phyloP scores from a whole-genome alignment of 345 rosid genomes.

The Atalantia buxifolia region DNA sequence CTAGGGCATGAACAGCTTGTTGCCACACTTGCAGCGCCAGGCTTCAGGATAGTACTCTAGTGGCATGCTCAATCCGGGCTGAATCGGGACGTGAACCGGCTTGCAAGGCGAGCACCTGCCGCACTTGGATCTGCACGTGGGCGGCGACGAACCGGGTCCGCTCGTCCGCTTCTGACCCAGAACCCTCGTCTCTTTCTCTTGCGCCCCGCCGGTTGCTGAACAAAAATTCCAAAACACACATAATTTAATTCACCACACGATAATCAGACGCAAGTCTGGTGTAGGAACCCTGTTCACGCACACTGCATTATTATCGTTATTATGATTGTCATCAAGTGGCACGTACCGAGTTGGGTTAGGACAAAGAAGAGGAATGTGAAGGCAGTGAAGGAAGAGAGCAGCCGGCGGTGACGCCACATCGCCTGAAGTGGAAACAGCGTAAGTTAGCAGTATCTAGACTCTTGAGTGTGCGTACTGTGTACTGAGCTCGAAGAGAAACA shows the following conservation, averaged over 20 bases:
- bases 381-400: slow-evolving; percentile 35
- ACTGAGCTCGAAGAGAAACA: background rate
- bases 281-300: background rate
- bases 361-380: slow-evolving; percentile 57
- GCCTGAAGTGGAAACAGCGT: slow-evolving; percentile 30
- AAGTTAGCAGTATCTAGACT: background rate
- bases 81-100: slow-evolving; percentile 88
- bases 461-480: background rate
- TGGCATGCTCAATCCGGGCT: slow-evolving; percentile 64
- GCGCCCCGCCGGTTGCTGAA: slow-evolving; percentile 32
- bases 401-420: slow-evolving; percentile 41
- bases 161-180: slow-evolving; percentile 36
- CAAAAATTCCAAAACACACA: background rate
- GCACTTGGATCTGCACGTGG: slow-evolving; percentile 87
- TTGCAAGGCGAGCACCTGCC: slow-evolving; percentile 75
- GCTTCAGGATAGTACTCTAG: slow-evolving; percentile 97
- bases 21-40: slow-evolving; percentile 96
- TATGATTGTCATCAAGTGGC: no score
- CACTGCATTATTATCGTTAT: no score
- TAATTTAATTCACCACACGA: no score
- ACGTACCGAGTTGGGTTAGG: slow-evolving; percentile 34
- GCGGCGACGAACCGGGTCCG: slow-evolving; percentile 83
- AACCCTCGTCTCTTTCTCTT: slow-evolving; percentile 32
- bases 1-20: slow-evolving; percentile 77
- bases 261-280: background rate